Evolutionary conservation across 2,329 filamentous ascomycete species (phyloP).

Genomic region (Fusarium austroafricanum): DNA sequence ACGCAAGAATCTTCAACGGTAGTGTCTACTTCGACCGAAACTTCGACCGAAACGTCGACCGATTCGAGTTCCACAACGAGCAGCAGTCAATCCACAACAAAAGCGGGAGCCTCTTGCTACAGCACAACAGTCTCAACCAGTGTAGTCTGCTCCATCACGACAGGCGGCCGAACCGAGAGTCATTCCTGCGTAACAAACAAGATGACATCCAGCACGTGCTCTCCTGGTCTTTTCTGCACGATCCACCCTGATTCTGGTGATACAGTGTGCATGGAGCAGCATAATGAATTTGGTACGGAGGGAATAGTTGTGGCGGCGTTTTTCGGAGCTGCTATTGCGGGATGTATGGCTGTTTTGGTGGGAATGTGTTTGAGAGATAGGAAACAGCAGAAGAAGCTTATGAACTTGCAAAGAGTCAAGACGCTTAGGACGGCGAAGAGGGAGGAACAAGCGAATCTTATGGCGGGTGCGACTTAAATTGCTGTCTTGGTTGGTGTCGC

Average conservation of each 20-base stretch:
- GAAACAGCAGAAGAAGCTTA: conserved; percentile 2
- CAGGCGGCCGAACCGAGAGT: conserved; percentile 17
- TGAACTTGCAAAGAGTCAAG: conserved; percentile 5
- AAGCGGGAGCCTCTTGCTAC: conserved; percentile 17
- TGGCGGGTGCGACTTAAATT: not conserved
- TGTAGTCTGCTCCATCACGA: conserved; percentile 19
- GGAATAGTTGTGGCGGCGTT: conserved; percentile 14
- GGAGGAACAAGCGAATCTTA: conserved; percentile 2
- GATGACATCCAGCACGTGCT: conserved; percentile 23
- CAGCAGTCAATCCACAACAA: not conserved
- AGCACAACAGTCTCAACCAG: conserved; percentile 22
- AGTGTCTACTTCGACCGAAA: not conserved
- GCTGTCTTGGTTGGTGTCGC: no score
- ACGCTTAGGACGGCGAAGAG: conserved; percentile 8
- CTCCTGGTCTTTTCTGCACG: conserved; percentile 12
- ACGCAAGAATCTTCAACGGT: not conserved
- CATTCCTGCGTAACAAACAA: conserved; percentile 9
- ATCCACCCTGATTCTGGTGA: conserved; percentile 15
- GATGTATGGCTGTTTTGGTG: conserved; percentile 6
- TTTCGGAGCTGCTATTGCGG: conserved; percentile 4
- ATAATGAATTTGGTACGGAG: conserved; percentile 8
- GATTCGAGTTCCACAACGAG: not conserved
- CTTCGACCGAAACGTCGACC: conserved; percentile 5
- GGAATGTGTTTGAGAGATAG: conserved; percentile 14
- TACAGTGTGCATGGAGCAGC: conserved; percentile 14